Percentiles rank a stretch among this genome's conserved stretches.
These are phyloP conservation scores for Metschnikowia amazonensis DNA, from an alignment of 805 yeast genomes.

Conservation along the genomic window DNA sequence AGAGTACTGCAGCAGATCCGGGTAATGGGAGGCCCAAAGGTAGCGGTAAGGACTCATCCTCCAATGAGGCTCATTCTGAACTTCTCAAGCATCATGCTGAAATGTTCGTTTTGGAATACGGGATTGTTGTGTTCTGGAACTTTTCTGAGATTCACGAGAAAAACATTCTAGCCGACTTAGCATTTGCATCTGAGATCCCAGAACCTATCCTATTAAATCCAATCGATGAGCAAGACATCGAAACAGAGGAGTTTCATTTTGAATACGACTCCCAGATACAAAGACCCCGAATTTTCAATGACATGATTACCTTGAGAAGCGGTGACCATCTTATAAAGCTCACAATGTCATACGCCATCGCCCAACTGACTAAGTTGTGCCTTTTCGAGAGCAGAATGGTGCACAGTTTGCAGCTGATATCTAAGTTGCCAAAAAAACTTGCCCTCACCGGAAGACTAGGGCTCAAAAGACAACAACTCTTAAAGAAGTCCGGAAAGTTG, in stretches of 20 bases:
- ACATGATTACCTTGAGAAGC: slow-evolving; percentile 83
- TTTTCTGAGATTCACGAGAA: slow-evolving; percentile 90
- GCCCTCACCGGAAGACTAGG: slow-evolving; percentile 90
- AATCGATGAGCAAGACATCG: slow-evolving; percentile 82
- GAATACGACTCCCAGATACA: slow-evolving; percentile 62
- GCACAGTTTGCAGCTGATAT: slow-evolving; percentile 73
- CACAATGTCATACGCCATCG: slow-evolving; percentile 93
- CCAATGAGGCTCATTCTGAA: slow-evolving; percentile 30
- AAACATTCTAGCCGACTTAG: slow-evolving; percentile 86
- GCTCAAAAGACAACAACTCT: slow-evolving; percentile 73
- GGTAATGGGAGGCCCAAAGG: not conserved
- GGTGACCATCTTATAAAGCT: slow-evolving; percentile 91
- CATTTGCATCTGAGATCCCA: slow-evolving; percentile 52
- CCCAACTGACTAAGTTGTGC: slow-evolving; percentile 90
- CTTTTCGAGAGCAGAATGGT: slow-evolving; percentile 91
- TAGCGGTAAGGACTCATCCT: not conserved
- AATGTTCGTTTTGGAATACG: slow-evolving; percentile 83
- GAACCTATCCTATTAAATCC: slow-evolving; percentile 62
- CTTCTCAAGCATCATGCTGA: slow-evolving; percentile 69
- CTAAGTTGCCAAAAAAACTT: slow-evolving; percentile 82
- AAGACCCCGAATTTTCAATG: slow-evolving; percentile 80
- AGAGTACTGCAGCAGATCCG: not conserved
- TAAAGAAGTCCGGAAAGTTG: slow-evolving; percentile 84
- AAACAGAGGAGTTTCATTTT: slow-evolving; percentile 82
- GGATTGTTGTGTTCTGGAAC: slow-evolving; percentile 98